Percentiles rank a stretch among this genome's conserved stretches.
Conservation (phyloP, 2,329 filamentous ascomycete species). For the Celoporthe dispersa region DNA sequence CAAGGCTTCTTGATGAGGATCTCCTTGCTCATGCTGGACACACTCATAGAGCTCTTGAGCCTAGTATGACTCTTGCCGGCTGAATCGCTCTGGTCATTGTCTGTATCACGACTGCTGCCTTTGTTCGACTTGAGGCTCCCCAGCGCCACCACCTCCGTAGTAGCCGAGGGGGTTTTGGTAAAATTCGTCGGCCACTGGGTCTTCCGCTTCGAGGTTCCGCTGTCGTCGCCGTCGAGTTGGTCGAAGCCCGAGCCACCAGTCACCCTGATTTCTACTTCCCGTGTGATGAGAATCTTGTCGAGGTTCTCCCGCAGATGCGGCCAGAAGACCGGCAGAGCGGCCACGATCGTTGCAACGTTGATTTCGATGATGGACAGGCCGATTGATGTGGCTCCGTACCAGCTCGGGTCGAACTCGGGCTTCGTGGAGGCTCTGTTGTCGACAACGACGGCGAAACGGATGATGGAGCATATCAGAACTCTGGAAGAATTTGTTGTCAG, state of each 20-base stretch:
- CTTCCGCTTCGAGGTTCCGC: neutral
- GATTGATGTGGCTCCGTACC: constrained; percentile 35
- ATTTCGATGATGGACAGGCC: constrained; percentile 36
- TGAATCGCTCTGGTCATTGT: neutral
- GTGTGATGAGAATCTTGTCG: constrained; percentile 36
- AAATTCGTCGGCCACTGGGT: neutral
- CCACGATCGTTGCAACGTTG: constrained; percentile 36
- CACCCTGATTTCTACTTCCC: constrained; percentile 34
- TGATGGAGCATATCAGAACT: constrained; percentile 32
- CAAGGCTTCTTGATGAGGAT: neutral
- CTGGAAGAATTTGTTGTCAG: constrained; percentile 19
- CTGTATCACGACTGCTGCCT: neutral
- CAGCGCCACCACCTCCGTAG: neutral
- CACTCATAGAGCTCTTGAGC: neutral
- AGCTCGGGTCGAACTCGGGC: constrained; percentile 36
- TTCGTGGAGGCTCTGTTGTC: constrained; percentile 31
- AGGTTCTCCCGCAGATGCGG: constrained; percentile 34
- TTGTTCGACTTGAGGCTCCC: neutral
- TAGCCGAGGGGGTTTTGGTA: neutral
- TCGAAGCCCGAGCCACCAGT: constrained; percentile 8
- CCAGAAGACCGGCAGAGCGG: constrained; percentile 39
- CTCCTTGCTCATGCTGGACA: neutral
- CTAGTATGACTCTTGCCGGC: neutral
- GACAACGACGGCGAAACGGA: constrained; percentile 34
- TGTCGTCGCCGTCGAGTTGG: constrained; percentile 1